Evolutionary conservation across 164 flowering plant genomes (phyloP).

Genomic region (Pachysandra terminalis): DNA sequence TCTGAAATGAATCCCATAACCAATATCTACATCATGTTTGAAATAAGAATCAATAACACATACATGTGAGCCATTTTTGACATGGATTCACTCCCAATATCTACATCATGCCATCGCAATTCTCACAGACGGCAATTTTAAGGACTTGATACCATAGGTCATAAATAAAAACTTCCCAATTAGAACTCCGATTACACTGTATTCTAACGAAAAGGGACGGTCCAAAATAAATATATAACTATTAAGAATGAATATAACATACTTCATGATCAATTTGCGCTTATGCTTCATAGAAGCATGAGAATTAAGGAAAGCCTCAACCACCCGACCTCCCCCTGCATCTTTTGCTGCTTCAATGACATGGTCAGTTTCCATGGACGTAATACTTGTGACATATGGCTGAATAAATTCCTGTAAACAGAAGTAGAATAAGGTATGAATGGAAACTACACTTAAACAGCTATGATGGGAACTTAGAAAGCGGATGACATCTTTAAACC

Average conservation of each 20-base stretch:
- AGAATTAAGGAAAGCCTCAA: constrained; percentile 83
- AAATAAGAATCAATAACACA: too few species aligned
- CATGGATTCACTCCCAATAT: neutral
- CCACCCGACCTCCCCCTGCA: constrained; percentile 67
- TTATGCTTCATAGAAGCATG: constrained; percentile 59
- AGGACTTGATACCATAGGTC: neutral
- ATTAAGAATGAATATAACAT: constrained; percentile 20
- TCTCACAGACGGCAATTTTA: neutral
- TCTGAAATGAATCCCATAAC: neutral
- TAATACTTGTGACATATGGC: constrained; percentile 55
- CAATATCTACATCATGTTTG: too few species aligned
- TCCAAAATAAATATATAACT: neutral
- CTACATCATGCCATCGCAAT: neutral
- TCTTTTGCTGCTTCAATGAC: constrained; percentile 70
- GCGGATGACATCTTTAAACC: too few species aligned
- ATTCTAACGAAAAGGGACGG: too few species aligned
- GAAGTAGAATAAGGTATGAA: neutral
- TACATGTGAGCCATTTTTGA: neutral
- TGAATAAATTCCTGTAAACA: constrained; percentile 57
- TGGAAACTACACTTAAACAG: neutral
- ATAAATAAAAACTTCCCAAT: too few species aligned
- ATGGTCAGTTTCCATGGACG: constrained; percentile 59
- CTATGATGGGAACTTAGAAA: neutral
- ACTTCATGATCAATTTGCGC: constrained; percentile 65
- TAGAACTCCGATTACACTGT: too few species aligned